These are phyloP conservation scores for Nannochloris sp. DNA, from an alignment of 139 green algal genomes.

Conservation along the genomic window DNA sequence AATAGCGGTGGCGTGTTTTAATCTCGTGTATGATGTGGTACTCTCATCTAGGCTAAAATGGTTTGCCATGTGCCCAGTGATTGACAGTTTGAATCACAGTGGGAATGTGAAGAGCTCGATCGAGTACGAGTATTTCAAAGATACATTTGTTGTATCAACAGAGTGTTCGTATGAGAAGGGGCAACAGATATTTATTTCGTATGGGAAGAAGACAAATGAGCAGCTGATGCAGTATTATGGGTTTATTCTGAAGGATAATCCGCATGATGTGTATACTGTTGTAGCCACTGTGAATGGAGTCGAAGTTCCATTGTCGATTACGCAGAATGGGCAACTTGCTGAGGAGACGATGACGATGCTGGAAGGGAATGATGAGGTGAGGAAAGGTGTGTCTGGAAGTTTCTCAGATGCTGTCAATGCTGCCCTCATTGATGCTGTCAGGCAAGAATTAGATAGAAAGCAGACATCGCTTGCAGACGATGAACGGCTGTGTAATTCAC, in stretches of 20 bases:
- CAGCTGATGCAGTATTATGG: constrained; percentile 49
- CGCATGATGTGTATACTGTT: constrained; percentile 24
- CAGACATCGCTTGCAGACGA: constrained; percentile 16
- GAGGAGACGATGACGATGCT: constrained; percentile 12
- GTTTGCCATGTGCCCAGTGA: constrained; percentile 39
- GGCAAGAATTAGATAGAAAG: constrained; percentile 16
- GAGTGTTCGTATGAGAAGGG: constrained; percentile 5
- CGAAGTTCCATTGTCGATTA: constrained; percentile 5
- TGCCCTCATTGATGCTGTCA: neutral
- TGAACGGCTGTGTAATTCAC: constrained; percentile 9
- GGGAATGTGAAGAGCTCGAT: constrained; percentile 28
- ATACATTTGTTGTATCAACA: constrained; percentile 26
- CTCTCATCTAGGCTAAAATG: constrained; percentile 36
- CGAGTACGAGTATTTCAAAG: constrained; percentile 43
- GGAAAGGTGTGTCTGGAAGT: neutral
- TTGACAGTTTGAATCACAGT: constrained; percentile 51
- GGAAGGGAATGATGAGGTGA: neutral
- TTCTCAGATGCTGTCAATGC: neutral
- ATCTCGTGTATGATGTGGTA: constrained; percentile 46
- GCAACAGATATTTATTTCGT: constrained; percentile 39
- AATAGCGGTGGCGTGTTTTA: constrained; percentile 44
- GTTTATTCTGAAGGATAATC: constrained; percentile 39
- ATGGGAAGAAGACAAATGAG: constrained; percentile 42
- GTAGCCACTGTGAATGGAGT: neutral
- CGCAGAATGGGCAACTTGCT: constrained; percentile 19